A percentile compares a stretch with the other conserved stretches of the same genome.
phyloP scores from a whole-genome alignment of 176 grass and related monocot species.

The Avena insularis region DNA sequence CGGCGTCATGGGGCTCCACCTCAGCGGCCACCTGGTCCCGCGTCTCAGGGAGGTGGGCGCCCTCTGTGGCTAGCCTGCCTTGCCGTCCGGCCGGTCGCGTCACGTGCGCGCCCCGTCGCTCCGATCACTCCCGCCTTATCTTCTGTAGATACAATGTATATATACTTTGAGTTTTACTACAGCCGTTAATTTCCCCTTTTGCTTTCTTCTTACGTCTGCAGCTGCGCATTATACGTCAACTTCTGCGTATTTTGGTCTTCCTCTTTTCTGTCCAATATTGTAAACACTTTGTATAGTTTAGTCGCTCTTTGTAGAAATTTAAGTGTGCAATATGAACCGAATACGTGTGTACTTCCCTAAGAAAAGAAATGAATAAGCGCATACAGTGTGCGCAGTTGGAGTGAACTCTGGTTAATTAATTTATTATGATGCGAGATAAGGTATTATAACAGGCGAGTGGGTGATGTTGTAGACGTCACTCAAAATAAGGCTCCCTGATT shows the following conservation, averaged over 20 bases:
- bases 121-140: not conserved
- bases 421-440: too few species aligned
- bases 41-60: conserved; percentile 53
- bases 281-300: not conserved
- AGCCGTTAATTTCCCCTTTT: not conserved
- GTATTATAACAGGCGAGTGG: too few species aligned
- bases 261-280: not conserved
- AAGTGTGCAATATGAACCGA: too few species aligned
- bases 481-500: too few species aligned
- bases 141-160: conserved; percentile 26
- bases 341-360: too few species aligned
- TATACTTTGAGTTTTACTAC: not conserved
- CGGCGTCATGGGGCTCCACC: conserved; percentile 89
- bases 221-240: not conserved
- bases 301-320: not conserved
- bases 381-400: too few species aligned
- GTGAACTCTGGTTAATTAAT: too few species aligned
- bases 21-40: conserved; percentile 63
- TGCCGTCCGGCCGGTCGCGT: not conserved
- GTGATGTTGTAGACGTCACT: too few species aligned
- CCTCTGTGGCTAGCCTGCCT: conserved; percentile 28
- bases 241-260: not conserved
- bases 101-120: not conserved
- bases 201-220: not conserved
- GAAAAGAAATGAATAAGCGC: too few species aligned